Conservation (phyloP, 352 stramenopile species). For the Pythium periplocum region DNA sequence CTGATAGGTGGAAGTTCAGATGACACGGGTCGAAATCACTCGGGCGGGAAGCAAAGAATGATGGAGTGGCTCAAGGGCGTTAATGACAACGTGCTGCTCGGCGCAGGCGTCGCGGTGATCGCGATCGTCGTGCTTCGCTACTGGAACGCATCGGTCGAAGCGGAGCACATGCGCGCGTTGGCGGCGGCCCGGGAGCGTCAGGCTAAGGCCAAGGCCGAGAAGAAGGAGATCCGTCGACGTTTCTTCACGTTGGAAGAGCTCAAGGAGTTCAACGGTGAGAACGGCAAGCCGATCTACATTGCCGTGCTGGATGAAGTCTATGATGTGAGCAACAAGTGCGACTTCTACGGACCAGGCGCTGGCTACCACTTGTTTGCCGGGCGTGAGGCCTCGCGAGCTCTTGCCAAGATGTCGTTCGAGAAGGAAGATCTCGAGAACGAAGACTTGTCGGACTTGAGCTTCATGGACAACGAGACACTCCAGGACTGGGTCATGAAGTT, state of each 20-base stretch:
- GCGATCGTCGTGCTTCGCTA: constrained; percentile 51
- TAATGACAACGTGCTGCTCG: constrained; percentile 53
- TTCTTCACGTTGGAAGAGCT: constrained; percentile 94
- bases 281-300: constrained; percentile 94
- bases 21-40: too few species aligned
- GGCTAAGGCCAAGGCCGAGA: constrained; percentile 56
- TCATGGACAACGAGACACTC: constrained; percentile 82
- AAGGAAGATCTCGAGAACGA: constrained; percentile 86
- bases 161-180: constrained; percentile 55
- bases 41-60: not conserved
- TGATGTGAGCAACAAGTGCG: constrained; percentile 91
- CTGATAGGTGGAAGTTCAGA: too few species aligned
- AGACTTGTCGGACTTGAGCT: constrained; percentile 67
- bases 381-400: constrained; percentile 89
- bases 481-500: constrained; percentile 96
- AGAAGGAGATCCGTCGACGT: constrained; percentile 59
- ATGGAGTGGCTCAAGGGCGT: constrained; percentile 37
- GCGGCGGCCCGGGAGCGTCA: constrained; percentile 57
- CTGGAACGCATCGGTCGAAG: constrained; percentile 58
- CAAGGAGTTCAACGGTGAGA: constrained; percentile 87
- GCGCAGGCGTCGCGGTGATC: constrained; percentile 42
- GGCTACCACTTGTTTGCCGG: constrained; percentile 96
- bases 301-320: constrained; percentile 94
- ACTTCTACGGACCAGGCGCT: constrained; percentile 96
- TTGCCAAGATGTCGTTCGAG: constrained; percentile 97